These are phyloP conservation scores for Rhinocladiella mackenziei DNA, from an alignment of 2,329 filamentous ascomycete species.

Conservation along the genomic window DNA sequence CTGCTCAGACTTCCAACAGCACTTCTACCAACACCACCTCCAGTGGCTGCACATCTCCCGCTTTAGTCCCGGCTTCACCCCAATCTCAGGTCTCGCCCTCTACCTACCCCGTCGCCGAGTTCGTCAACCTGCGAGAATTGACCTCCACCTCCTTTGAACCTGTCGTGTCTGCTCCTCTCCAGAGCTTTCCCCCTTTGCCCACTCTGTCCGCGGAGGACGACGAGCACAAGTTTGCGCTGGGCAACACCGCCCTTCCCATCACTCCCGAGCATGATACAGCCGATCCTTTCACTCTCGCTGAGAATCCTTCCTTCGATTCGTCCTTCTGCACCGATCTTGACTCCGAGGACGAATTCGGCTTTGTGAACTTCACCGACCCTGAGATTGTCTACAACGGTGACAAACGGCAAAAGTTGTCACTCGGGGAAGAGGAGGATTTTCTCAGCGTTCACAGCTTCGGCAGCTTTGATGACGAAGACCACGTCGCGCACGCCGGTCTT, in stretches of 20 bases:
- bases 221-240: conserved; percentile 52
- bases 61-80: conserved; percentile 25
- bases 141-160: conserved; percentile 59
- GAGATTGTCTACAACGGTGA: conserved; percentile 58
- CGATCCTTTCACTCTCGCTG: conserved; percentile 28
- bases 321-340: conserved; percentile 72
- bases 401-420: conserved; percentile 66
- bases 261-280: conserved; percentile 38
- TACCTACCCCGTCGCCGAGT: conserved; percentile 65
- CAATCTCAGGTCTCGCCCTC: conserved; percentile 46
- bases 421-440: conserved; percentile 70
- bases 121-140: conserved; percentile 86
- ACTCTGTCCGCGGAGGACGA: conserved; percentile 62
- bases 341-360: conserved; percentile 81
- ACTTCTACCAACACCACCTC: conserved; percentile 2
- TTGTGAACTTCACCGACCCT: conserved; percentile 64
- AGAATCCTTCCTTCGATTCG: conserved; percentile 68
- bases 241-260: conserved; percentile 40
- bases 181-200: conserved; percentile 59
- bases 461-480: conserved; percentile 66
- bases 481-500: conserved; percentile 58
- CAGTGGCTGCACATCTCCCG: conserved; percentile 27
- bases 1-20: conserved; percentile 1
- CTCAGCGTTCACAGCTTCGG: conserved; percentile 72
- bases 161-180: conserved; percentile 38